Evolutionary conservation across 257 asterid genomes (phyloP), one percentile per base, ranked within the genome.

Genomic region (Ajuga chamaepitys): DNA sequence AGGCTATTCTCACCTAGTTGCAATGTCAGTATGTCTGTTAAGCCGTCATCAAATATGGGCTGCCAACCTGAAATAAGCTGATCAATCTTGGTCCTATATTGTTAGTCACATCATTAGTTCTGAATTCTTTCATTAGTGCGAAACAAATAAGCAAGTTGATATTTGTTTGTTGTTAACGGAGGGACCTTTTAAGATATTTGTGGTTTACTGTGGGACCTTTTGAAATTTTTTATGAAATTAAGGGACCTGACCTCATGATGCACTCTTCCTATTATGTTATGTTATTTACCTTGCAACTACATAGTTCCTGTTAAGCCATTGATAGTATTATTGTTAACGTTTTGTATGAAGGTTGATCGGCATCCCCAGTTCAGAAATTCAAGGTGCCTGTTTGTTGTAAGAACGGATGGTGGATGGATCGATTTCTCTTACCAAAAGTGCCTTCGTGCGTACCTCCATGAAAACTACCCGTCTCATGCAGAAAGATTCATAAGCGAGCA

Each of bases 361-460:
- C 98, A 92, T 76, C 98, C 98, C 11, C 96, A 85, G 35, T 92
- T 87, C 81, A 72, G 68, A 72, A 62, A 41, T 4, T 93, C 99
- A 13, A 85, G 98, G 81, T 93, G 97, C 84, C 95, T 93, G 59
- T 93, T 93, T 77, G 97, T 93, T 17, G 90, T 89, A 25, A 81
- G 97, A 80, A 75, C 75, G 0, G 99, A 93, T n/a, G 99, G 97
- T 55, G 95, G 82, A 67, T 89, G 95, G 99, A 89, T 93, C 54
- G 99, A 89, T 74, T 89, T 93, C 80, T 93, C 97, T 57, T 93
- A 93, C 85, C 99, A 93, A 80, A 93, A 89, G 80, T 93, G 96
- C 73, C 77, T 93, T 14, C 73, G 94, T 30, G 80, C 92, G 35
- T 89, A 87, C 72, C 73, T 93, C 62, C 86, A 89, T 69, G 78